Evolutionary conservation across 768 basidiomycete species (phyloP), one percentile per base, ranked within the genome.

Genomic region (Mycena vulgaris): DNA sequence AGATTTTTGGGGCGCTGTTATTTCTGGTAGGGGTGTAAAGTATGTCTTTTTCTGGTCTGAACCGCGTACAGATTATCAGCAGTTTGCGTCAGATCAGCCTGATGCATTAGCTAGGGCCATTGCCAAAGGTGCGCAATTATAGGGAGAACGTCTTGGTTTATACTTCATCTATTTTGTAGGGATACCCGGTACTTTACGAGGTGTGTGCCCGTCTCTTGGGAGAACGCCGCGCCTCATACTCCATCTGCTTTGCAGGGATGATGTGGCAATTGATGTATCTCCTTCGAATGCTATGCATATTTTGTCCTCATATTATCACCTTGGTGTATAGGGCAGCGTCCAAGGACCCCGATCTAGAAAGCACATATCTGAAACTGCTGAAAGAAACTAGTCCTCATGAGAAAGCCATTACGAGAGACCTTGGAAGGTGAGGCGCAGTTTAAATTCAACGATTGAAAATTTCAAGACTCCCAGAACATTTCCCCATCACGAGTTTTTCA

Each of bases 1-100:
- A 96, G 95, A 93, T 74, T 98, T 99, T 83, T 98, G 98, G 98
- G 97, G 96, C 1, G 89, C 87, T 13, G 97, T 99, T 3, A 93
- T 98, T 78, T 94, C 93, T 73, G 94, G 94, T 93, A 75, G 47
- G 82, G 73, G 63, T 53, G 48, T 45, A 35, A 57, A 27, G 66
- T 23, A 16, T 53, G 52, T 9, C 5, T 23, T 4, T 40, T 62
- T 19, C n/a, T 45, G 35, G 28, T 30, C 35, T 63, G 61, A 62
- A 13, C 65, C 40, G 42, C 45, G 40, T 51, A 51, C 67, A 92
- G 96, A 98, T 79, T 99, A 99, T 78, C 94, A 96, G 77, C 85
- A 82, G 5, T 97, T 96, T 65, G 98, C 98, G 7, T 82, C 93
- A 17, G 89, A 92, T 58, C 83, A 90, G 64, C 88, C 97, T 5